Conservation (phyloP, 2,329 filamentous ascomycete genomes). For the Cordyceps fumosorosea region DNA sequence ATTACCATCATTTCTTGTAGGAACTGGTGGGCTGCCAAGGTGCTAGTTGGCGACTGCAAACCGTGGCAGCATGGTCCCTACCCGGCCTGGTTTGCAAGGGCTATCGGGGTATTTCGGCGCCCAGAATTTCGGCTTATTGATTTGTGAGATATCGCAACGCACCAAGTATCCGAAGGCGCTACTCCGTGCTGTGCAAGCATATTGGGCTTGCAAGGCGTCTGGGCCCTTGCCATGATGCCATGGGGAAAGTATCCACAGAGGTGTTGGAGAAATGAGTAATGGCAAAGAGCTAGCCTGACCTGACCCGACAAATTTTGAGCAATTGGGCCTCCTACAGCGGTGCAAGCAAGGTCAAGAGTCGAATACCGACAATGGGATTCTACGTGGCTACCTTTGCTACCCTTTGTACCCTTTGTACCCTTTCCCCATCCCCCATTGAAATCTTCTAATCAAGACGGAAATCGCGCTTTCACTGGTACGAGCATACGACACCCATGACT, state of each 20-base stretch:
- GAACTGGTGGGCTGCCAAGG: neutral
- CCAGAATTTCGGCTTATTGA: neutral
- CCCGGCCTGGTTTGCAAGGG: neutral
- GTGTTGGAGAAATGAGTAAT: neutral
- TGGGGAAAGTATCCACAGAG: neutral
- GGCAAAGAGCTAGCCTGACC: neutral
- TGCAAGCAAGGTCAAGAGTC: too few species aligned
- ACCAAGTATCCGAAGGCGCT: neutral
- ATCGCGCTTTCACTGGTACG: neutral
- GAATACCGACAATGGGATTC: neutral
- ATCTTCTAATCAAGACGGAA: neutral
- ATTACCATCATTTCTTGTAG: neutral
- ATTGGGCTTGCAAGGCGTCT: neutral
- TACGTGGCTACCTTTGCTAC: neutral
- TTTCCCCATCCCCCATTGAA: neutral
- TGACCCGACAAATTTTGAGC: neutral
- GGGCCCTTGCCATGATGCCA: slow-evolving; percentile 2
- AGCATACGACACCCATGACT: slow-evolving; percentile 3
- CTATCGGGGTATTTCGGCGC: neutral
- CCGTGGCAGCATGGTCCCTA: neutral
- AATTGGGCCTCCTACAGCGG: too few species aligned
- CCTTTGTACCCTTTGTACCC: neutral
- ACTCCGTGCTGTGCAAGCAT: neutral
- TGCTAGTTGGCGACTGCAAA: neutral
- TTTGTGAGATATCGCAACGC: neutral